Evolutionary conservation across 306 rosid genomes (phyloP).

Genomic region (Quercus rubra): DNA sequence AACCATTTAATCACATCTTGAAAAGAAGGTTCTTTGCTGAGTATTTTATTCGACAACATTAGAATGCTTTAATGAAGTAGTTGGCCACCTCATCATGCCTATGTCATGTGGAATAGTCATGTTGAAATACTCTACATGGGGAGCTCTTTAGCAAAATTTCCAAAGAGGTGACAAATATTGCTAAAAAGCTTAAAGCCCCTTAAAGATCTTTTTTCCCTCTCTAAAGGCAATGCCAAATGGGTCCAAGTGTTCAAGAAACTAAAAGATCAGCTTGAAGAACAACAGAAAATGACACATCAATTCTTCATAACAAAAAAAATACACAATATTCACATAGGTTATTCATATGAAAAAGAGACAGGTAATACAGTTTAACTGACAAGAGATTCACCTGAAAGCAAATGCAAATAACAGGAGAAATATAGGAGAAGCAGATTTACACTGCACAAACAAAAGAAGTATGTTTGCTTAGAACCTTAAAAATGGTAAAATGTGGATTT

Average conservation of each 20-base stretch:
- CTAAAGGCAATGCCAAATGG: no score
- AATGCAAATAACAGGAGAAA: conserved; percentile 97
- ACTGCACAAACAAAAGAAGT: conserved; percentile 54
- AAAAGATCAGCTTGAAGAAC: background rate
- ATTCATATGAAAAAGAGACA: background rate
- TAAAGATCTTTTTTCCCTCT: no score
- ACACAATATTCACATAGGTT: background rate
- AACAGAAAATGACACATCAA: background rate
- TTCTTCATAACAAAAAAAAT: background rate
- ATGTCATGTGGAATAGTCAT: no score
- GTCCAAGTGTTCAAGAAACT: background rate
- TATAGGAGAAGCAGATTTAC: conserved; percentile 99
- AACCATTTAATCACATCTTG: no score
- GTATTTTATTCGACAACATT: no score
- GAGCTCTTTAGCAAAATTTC: no score
- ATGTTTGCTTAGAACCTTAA: conserved; percentile 14
- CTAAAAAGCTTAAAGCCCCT: no score
- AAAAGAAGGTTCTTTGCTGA: no score
- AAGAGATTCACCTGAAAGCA: conserved; percentile 73
- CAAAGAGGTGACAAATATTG: no score
- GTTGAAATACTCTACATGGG: no score
- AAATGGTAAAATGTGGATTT: background rate
- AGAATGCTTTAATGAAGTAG: no score
- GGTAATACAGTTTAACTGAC: conserved; percentile 16
- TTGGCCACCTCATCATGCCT: no score